Percentiles rank a stretch among this genome's conserved stretches.
Conservation (phyloP, 768 basidiomycete genomes). For the Amanita inopinata region DNA sequence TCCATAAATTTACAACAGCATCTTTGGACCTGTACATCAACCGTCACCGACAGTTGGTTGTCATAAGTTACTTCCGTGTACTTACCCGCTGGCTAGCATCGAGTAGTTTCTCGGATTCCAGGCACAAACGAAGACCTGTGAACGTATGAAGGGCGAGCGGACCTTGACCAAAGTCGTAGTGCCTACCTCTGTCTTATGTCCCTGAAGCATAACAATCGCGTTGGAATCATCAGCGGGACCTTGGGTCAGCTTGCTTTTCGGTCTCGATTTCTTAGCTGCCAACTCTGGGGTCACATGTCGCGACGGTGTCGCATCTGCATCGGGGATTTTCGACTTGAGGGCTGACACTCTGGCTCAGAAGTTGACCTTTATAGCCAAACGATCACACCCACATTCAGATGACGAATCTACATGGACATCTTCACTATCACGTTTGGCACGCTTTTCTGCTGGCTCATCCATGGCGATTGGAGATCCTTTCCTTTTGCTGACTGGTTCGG, state of each 20-base stretch:
- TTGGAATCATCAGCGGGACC: constrained; percentile 33
- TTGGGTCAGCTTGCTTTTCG: constrained; percentile 19
- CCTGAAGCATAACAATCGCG: constrained; percentile 37
- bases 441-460: constrained; percentile 54
- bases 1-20: constrained; percentile 66
- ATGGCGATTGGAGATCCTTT: constrained; percentile 41
- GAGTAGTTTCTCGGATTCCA: constrained; percentile 60
- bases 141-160: constrained; percentile 4
- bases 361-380: not conserved
- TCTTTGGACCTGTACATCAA: constrained; percentile 56
- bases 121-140: constrained; percentile 70
- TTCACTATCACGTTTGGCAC: constrained; percentile 41
- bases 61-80: constrained; percentile 6
- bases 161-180: not conserved
- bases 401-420: constrained; percentile 36
- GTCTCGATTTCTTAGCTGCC: constrained; percentile 21
- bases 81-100: constrained; percentile 68
- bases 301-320: constrained; percentile 11
- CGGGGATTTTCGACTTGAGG: constrained; percentile 9
- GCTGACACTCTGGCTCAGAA: not conserved
- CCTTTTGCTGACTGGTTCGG: constrained; percentile 30
- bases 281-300: constrained; percentile 13
- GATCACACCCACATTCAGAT: constrained; percentile 19
- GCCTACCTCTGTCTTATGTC: constrained; percentile 55
- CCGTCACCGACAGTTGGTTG: constrained; percentile 11